Conservation (phyloP, 805 yeast genomes). For the Ogataea pilisensis region DNA sequence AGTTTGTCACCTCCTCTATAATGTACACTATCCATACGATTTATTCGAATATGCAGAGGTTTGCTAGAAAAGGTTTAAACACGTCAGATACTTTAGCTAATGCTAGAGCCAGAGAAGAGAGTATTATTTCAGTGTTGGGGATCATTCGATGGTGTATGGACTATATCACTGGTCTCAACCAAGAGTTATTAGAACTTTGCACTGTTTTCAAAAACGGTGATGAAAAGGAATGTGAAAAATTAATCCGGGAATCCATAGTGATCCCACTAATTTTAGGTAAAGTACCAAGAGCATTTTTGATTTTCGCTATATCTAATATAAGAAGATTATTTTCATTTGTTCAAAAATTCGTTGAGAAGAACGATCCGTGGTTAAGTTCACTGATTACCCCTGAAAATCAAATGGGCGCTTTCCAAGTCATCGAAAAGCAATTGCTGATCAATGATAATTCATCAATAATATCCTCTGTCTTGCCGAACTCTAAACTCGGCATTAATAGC, state of each 20-base stretch:
- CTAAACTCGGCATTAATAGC: slow-evolving; percentile 1
- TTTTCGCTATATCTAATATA: slow-evolving; percentile 63
- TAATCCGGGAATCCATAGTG: slow-evolving; percentile 35
- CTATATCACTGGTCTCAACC: slow-evolving; percentile 64
- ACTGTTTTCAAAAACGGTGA: slow-evolving; percentile 25
- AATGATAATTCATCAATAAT: slow-evolving; percentile 30
- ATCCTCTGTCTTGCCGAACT: slow-evolving; percentile 25
- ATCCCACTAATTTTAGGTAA: slow-evolving; percentile 61
- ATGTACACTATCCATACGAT: slow-evolving; percentile 58
- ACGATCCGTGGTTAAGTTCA: slow-evolving; percentile 31
- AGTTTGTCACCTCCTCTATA: slow-evolving; percentile 67
- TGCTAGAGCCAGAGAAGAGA: slow-evolving; percentile 51
- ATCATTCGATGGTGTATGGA: slow-evolving; percentile 84
- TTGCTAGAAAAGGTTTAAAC: slow-evolving; percentile 51
- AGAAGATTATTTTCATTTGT: slow-evolving; percentile 56
- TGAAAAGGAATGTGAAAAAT: slow-evolving; percentile 16
- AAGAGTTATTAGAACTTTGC: slow-evolving; percentile 57
- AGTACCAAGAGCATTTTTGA: slow-evolving; percentile 63
- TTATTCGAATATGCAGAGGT: slow-evolving; percentile 57
- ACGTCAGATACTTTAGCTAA: slow-evolving; percentile 41
- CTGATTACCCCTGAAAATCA: slow-evolving; percentile 28
- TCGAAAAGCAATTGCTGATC: slow-evolving; percentile 22
- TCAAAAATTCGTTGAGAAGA: slow-evolving; percentile 52
- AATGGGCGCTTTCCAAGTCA: slow-evolving; percentile 26
- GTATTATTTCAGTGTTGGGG: slow-evolving; percentile 65